Conservation (phyloP, 495 filamentous ascomycete species). For the Immersiella caudata region DNA sequence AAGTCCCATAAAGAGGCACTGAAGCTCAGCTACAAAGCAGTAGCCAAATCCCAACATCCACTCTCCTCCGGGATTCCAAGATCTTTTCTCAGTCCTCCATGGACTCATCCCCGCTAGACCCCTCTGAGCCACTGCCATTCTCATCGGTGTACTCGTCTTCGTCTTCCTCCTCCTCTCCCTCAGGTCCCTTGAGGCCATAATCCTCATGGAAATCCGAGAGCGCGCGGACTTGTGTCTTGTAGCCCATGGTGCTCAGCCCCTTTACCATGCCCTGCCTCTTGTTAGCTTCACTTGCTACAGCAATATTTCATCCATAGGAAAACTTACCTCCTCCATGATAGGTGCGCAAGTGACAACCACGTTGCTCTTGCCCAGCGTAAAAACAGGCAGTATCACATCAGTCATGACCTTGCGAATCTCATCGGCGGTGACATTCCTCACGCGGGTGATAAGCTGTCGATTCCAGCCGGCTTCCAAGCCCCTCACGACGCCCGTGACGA, state of each 20-base stretch:
- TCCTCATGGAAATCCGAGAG: slow-evolving; percentile 85
- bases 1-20: too few species aligned
- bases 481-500: slow-evolving; percentile 76
- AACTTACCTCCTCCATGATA: slow-evolving; percentile 77
- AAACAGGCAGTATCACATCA: slow-evolving; percentile 76
- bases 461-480: slow-evolving; percentile 79
- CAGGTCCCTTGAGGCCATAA: slow-evolving; percentile 79
- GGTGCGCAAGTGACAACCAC: slow-evolving; percentile 87
- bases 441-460: slow-evolving; percentile 70
- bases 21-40: too few species aligned
- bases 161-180: slow-evolving; percentile 66
- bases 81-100: not conserved
- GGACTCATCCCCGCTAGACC: not conserved
- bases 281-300: slow-evolving; percentile 2
- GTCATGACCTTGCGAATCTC: slow-evolving; percentile 76
- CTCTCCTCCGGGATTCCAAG: not conserved
- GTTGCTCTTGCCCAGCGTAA: slow-evolving; percentile 75
- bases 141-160: slow-evolving; percentile 62
- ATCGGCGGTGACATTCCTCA: slow-evolving; percentile 73
- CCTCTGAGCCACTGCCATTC: slow-evolving; percentile 25
- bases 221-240: slow-evolving; percentile 73
- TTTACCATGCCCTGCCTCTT: slow-evolving; percentile 64
- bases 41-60: not conserved
- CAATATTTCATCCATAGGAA: slow-evolving; percentile 25
- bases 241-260: slow-evolving; percentile 72